Percentiles rank a stretch among this genome's conserved stretches.
Evolutionary conservation across 176 grass and related monocot species (phyloP).

Genomic region (Rhynchospora tenuis): DNA sequence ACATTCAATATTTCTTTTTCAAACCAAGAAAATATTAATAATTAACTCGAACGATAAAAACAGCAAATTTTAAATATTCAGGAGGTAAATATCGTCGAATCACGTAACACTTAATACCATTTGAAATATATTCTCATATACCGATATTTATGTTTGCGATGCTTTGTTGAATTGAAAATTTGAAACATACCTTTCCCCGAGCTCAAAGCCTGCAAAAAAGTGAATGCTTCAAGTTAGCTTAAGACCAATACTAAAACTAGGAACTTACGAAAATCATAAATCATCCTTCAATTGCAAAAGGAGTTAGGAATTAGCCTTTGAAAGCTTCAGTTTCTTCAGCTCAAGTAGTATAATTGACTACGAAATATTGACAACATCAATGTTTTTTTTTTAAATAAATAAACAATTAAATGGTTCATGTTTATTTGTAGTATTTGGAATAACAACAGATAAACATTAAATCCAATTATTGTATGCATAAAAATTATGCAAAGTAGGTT

Average conservation of each 20-base stretch:
- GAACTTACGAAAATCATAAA: neutral
- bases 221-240: conserved; percentile 1
- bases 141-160: neutral
- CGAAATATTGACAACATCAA: neutral
- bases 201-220: conserved; percentile 17
- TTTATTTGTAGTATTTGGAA: neutral
- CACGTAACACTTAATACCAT: neutral
- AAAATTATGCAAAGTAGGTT: neutral
- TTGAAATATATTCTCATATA: neutral
- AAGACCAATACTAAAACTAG: neutral
- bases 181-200: conserved; percentile 18
- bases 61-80: neutral
- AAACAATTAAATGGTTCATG: neutral
- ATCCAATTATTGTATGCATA: neutral
- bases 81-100: neutral
- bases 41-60: neutral
- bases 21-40: neutral
- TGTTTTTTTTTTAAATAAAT: neutral
- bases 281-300: conserved; percentile 1
- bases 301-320: neutral
- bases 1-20: neutral
- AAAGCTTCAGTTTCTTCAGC: conserved; percentile 1
- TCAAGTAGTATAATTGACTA: neutral
- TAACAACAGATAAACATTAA: neutral
- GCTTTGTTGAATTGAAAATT: neutral